Evolutionary conservation across 1,139 yeast species (phyloP).

Genomic region (Geotrichum cucujoidarum): DNA sequence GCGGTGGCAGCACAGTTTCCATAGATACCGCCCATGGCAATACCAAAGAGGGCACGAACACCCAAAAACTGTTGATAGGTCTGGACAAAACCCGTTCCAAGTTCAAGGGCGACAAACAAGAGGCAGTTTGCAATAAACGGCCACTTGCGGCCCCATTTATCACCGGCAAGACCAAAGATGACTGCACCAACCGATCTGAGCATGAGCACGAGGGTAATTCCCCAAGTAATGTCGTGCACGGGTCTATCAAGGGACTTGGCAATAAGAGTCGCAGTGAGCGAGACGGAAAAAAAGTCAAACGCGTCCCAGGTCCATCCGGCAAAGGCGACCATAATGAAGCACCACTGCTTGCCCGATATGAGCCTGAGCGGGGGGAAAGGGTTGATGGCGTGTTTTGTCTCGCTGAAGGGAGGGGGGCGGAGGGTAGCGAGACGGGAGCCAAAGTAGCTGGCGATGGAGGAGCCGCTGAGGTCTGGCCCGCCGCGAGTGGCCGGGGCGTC

Average conservation of each 20-base stretch:
- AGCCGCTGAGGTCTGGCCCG: constrained; percentile 23
- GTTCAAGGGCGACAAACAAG: constrained; percentile 54
- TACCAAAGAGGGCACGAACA: constrained; percentile 64
- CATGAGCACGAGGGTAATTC: constrained; percentile 74
- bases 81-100: constrained; percentile 67
- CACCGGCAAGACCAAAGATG: constrained; percentile 62
- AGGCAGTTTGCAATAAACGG: constrained; percentile 54
- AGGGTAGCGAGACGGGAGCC: constrained; percentile 43
- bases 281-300: constrained; percentile 68
- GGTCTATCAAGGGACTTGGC: constrained; percentile 50
- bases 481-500: too few relatives aligned
- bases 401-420: constrained; percentile 38
- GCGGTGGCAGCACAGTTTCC: constrained; percentile 67
- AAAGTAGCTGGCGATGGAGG: constrained; percentile 37
- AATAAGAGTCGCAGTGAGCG: constrained; percentile 53
- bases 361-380: constrained; percentile 50
- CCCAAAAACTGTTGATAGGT: constrained; percentile 62
- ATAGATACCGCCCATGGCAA: constrained; percentile 67
- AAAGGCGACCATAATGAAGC: constrained; percentile 56
- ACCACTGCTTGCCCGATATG: constrained; percentile 52
- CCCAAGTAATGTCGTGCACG: constrained; percentile 65
- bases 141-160: constrained; percentile 68
- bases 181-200: constrained; percentile 74
- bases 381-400: constrained; percentile 39
- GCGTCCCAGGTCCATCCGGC: constrained; percentile 79